Percentiles rank a stretch among this genome's conserved stretches.
Evolutionary conservation across 2,329 filamentous ascomycete genomes (phyloP).

Genomic region (Mycosphaerella sp.): DNA sequence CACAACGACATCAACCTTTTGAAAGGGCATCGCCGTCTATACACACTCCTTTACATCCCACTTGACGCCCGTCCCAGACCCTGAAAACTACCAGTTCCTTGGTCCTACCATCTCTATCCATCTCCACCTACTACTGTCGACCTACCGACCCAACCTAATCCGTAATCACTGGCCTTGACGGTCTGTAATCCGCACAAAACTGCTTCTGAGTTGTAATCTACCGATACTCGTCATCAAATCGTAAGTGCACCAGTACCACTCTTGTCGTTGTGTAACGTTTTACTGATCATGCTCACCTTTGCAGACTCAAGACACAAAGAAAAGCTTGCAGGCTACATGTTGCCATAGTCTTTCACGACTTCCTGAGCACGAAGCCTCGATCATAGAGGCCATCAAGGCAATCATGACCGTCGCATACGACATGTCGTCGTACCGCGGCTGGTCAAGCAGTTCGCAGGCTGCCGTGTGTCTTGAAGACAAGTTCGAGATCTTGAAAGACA

Average conservation of each 20-base stretch:
- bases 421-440: slow-evolving; percentile 62
- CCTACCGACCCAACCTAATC: slow-evolving; percentile 26
- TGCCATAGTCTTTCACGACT: slow-evolving; percentile 18
- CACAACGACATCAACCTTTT: slow-evolving; percentile 23
- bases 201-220: slow-evolving; percentile 4
- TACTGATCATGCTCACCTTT: neutral
- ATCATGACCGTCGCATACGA: slow-evolving; percentile 69
- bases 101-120: slow-evolving; percentile 22
- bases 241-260: slow-evolving; percentile 5
- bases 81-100: slow-evolving; percentile 22
- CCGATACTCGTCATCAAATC: slow-evolving; percentile 1
- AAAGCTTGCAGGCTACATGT: slow-evolving; percentile 22
- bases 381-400: slow-evolving; percentile 23
- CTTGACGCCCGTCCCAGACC: slow-evolving; percentile 31
- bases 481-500: slow-evolving; percentile 95
- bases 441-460: slow-evolving; percentile 45
- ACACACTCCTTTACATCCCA: slow-evolving; percentile 33
- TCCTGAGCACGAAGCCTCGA: slow-evolving; percentile 23
- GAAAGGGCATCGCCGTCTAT: slow-evolving; percentile 26
- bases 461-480: slow-evolving; percentile 71
- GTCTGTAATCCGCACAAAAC: slow-evolving; percentile 9
- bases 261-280: neutral
- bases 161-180: slow-evolving; percentile 23
- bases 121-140: slow-evolving; percentile 17
- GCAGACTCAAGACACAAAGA: neutral